Conservation (phyloP, 257 asterid species). For the Hygrophila difformis region DNA sequence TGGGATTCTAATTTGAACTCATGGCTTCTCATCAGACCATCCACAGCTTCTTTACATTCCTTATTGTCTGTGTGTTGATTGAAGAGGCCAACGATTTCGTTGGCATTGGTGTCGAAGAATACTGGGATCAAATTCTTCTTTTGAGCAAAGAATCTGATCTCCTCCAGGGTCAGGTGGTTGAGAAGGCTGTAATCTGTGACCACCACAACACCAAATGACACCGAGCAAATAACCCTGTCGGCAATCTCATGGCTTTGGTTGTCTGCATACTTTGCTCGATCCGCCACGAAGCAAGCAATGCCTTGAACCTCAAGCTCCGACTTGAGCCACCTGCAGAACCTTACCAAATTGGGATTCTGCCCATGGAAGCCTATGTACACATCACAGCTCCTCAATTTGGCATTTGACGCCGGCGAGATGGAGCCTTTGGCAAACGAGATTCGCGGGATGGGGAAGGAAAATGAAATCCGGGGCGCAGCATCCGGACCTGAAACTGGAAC, state of each 20-base stretch:
- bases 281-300: conserved; percentile 75
- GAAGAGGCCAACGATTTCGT: conserved; percentile 86
- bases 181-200: conserved; percentile 71
- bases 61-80: too few relatives aligned
- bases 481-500: conserved; percentile 39
- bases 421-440: conserved; percentile 73
- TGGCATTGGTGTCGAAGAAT: conserved; percentile 75
- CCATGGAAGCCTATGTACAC: conserved; percentile 90
- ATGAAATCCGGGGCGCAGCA: conserved; percentile 58
- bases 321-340: conserved; percentile 82
- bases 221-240: conserved; percentile 72
- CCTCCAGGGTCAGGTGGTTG: conserved; percentile 82
- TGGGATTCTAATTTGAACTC: conserved; percentile 92
- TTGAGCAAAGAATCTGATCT: conserved; percentile 68
- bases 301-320: conserved; percentile 90
- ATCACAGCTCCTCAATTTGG: conserved; percentile 78
- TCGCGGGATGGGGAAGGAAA: conserved; percentile 75
- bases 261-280: conserved; percentile 61
- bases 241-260: conserved; percentile 54
- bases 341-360: conserved; percentile 52
- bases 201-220: conserved; percentile 74
- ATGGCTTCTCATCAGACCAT: conserved; percentile 63
- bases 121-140: conserved; percentile 91
- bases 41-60: conserved; percentile 88
- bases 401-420: conserved; percentile 56